Evolutionary conservation across 768 basidiomycete species (phyloP), one percentile per base, ranked within the genome.

Genomic region (Hypholoma fasciculare): DNA sequence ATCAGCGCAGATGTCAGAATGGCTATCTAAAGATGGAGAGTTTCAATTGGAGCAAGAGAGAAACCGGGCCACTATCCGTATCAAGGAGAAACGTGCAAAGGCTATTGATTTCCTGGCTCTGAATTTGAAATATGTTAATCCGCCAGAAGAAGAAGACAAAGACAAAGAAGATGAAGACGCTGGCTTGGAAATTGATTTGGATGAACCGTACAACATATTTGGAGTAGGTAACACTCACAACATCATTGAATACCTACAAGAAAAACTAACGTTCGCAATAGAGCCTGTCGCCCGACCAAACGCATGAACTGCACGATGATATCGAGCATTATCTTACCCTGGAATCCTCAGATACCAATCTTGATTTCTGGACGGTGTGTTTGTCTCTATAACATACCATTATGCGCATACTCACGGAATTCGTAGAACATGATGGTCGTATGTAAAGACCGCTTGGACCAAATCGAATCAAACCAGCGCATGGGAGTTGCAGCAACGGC

Each of bases 61-160:
- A 57, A 79, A 82, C 63, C 82, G 97, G 62, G 97, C 97, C 20
- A 87, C 92, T 52, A 98, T 99, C 67, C 85, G 97, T 52, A 89
- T 98, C 67, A 89, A 92, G 69, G 97, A 98, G 75, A 95, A 96
- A 73, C 79, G 97, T 53, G 97, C 97, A 2, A 98, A 98, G 69
- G 97, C 97, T n/a, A 88, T 99, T 64, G 97, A 99, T 71, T 98
- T 96, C 74, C 75, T 99, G 61, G 94, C 96, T 47, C 84, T 99
- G 67, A 99, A 99, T 71, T 82, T 99, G 59, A 89, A 93, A 61
- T 98, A 98, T 73, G 91, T 94, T 30, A 87, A 89, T 67, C 87
- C 85, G 19, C 78, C 82, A 26, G 77, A 75, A 14, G 82, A 90
- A 2, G 86, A 85, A 7, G 82, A 84, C 49, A 74, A 78, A 38